Evolutionary conservation across 2,329 filamentous ascomycete genomes (phyloP).

Genomic region (Sporothrix dimorphospora): DNA sequence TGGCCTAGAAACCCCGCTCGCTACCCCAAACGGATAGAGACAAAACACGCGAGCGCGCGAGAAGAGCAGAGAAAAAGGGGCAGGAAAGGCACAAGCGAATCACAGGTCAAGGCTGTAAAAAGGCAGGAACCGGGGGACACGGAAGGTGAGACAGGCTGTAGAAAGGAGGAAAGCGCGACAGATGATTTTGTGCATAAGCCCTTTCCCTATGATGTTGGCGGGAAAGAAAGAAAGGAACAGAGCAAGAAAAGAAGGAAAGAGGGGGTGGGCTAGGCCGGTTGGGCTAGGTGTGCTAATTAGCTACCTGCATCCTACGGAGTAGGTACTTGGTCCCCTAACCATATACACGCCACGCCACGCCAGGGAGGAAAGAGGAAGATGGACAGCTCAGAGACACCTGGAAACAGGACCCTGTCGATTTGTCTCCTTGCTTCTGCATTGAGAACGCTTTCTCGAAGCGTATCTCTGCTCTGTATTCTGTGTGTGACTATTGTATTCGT

Average conservation of each 20-base stretch:
- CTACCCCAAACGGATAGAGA: constrained; percentile 20
- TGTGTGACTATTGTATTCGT: background rate
- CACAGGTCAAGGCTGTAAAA: background rate
- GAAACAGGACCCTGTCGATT: background rate
- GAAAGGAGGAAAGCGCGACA: constrained; percentile 18
- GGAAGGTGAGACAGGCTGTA: constrained; percentile 1
- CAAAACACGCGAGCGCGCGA: constrained; percentile 25
- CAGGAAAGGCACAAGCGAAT: background rate
- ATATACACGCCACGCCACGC: background rate
- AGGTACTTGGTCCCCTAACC: background rate
- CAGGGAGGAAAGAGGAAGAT: background rate
- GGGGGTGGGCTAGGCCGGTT: background rate
- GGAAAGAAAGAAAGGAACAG: background rate
- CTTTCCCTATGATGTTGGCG: background rate
- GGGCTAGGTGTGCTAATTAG: background rate
- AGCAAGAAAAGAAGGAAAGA: background rate
- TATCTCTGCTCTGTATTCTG: background rate
- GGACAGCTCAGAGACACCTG: background rate
- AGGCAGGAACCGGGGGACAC: background rate
- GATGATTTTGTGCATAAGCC: background rate
- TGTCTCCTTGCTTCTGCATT: constrained; percentile 5
- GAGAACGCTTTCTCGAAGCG: background rate
- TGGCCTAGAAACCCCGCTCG: constrained; percentile 1
- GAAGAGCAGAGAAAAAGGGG: constrained; percentile 5
- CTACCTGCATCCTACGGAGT: background rate